Evolutionary conservation across 805 yeast genomes (phyloP).

Genomic region (Yamadazyma scolyti): DNA sequence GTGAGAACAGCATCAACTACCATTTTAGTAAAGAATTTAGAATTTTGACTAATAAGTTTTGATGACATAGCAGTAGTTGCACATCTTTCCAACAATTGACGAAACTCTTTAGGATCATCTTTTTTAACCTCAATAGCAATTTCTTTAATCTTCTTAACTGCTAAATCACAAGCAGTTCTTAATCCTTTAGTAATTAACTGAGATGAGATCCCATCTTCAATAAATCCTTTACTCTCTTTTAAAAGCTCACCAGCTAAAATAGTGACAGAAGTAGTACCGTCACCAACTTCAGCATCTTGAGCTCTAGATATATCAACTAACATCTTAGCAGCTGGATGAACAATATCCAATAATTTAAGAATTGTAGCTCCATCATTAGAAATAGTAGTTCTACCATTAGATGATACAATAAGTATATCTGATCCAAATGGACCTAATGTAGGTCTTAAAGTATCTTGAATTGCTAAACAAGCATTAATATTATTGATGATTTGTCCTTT

Average conservation of each 20-base stretch:
- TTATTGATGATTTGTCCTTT: conserved; percentile 92
- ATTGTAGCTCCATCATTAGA: conserved; percentile 99
- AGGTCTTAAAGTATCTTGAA: conserved; percentile 91
- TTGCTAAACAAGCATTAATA: conserved; percentile 95
- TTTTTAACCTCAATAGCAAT: conserved; percentile 67
- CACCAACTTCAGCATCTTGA: conserved; percentile 98
- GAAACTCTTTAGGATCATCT: conserved; percentile 47
- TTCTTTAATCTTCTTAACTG: conserved; percentile 69
- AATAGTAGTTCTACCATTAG: conserved; percentile 84
- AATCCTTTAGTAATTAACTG: conserved; percentile 86
- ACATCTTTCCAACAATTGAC: conserved; percentile 81
- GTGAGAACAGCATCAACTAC: conserved; percentile 93
- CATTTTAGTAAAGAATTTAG: conserved; percentile 90
- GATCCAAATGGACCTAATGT: conserved; percentile 98
- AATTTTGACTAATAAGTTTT: conserved; percentile 82
- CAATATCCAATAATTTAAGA: conserved; percentile 84
- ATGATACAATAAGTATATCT: conserved; percentile 84
- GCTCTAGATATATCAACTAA: conserved; percentile 92
- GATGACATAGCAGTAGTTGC: conserved; percentile 98
- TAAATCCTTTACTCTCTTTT: conserved; percentile 84
- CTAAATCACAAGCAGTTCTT: conserved; percentile 75
- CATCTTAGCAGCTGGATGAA: conserved; percentile 97
- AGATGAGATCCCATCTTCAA: conserved; percentile 94
- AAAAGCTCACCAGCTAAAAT: conserved; percentile 91
- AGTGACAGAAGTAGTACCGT: conserved; percentile 97